Percentiles rank a stretch among this genome's conserved stretches.
These are phyloP conservation scores for Nicotiana knightiana DNA, from an alignment of 257 asterid genomes.

Conservation along the genomic window DNA sequence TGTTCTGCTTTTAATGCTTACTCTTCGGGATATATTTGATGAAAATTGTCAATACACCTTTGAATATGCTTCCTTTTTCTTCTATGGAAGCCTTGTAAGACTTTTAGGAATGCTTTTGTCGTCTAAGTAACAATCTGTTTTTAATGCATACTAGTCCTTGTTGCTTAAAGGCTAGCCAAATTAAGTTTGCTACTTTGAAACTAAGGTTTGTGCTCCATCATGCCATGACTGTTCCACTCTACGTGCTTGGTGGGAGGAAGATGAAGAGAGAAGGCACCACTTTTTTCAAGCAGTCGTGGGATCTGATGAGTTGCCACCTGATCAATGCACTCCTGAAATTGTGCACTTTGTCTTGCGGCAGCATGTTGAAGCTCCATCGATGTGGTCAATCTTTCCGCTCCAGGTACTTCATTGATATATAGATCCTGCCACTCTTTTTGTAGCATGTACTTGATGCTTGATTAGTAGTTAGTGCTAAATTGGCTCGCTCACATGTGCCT, in stretches of 20 bases:
- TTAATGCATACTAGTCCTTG: constrained; percentile 1
- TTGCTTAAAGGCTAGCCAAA: not conserved
- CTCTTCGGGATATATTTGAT: not conserved
- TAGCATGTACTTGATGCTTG: not conserved
- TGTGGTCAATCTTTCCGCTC: constrained; percentile 98
- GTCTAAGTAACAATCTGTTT: not conserved
- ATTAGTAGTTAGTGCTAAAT: not conserved
- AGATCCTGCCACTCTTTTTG: not conserved
- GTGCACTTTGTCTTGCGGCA: constrained; percentile 55
- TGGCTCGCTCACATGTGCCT: not conserved
- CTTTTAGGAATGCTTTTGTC: not conserved
- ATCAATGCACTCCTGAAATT: constrained; percentile 78
- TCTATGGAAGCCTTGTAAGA: not conserved
- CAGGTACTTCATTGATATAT: constrained; percentile 48
- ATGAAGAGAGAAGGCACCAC: constrained; percentile 64
- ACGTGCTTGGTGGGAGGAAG: constrained; percentile 99
- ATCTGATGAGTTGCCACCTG: constrained; percentile 69
- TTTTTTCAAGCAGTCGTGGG: constrained; percentile 63
- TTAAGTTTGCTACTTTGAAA: not conserved
- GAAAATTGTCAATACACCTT: not conserved
- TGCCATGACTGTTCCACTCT: constrained; percentile 96
- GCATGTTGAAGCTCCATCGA: constrained; percentile 89
- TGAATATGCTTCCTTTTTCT: not conserved
- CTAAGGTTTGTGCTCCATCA: constrained; percentile 94
- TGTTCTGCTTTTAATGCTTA: not conserved